Evolutionary conservation across 192 early-diverging fungal genomes (phyloP), one percentile per base, ranked within the genome.

Genomic region (Coemansia sp.): DNA sequence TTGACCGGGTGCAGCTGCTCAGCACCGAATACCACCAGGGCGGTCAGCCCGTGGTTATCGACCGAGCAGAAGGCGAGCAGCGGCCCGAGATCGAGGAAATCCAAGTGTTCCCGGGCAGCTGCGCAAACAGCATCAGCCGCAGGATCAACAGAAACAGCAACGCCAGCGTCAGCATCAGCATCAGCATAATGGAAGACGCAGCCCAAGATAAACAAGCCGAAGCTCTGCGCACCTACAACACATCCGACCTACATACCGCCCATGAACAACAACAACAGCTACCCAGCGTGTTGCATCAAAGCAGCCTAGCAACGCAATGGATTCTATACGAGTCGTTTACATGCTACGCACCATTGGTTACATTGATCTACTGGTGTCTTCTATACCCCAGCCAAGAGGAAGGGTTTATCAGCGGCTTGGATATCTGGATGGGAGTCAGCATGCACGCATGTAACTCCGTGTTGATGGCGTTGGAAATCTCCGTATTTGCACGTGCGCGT

Each of bases 361-460:
- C 79, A 5, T 36, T 82, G 5, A 52, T 82, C 22, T 82, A 82
- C 69, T 82, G 79, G 79, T 69, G 52, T 28, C 55, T 76, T 0
- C 65, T 82, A 51, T 82, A 63, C 37, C 74, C 79, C n/a, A 70
- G 67, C 39, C 67, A 73, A 32, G 72, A 36, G 53, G 54, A 36
- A 52, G 54, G 53, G 1, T 51, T 82, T 36, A 68, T 60, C 33
- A 28, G 8, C 3, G 11, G 15, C 15, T 17, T 65, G 0, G 66
- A 82, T 45, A 33, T 37, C 53, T 82, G 79, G 79, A 82, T 68
- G 74, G 74, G 74, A 61, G 28, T 74, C 52, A 82, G 79, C 69
- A 82, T 82, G 79, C 79, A 82, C 37, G 79, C 68, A 15, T 2
- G 69, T 38, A 82, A 82, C 60, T 62, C 57, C 0, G 62, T 74